Conservation (phyloP, 306 rosid genomes). For the Medicago ruthenica region DNA sequence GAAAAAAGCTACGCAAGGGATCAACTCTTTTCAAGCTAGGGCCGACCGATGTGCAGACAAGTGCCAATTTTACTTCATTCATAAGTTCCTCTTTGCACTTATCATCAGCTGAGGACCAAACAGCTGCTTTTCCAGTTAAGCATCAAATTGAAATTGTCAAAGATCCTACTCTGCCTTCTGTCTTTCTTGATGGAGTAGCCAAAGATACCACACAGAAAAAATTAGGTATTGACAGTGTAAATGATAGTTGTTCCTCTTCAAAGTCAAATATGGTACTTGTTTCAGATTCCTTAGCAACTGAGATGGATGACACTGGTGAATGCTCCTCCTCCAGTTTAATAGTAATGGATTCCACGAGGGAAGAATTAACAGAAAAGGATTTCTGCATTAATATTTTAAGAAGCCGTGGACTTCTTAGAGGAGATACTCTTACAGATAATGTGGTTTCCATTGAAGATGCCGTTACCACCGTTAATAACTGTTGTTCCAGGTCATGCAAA, state of each 20-base stretch:
- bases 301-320: slow-evolving; percentile 75
- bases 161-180: slow-evolving; percentile 40
- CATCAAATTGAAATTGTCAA: slow-evolving; percentile 49
- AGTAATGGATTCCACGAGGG: slow-evolving; percentile 56
- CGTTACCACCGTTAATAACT: slow-evolving; percentile 45
- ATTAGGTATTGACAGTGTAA: slow-evolving; percentile 66
- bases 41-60: slow-evolving; percentile 43
- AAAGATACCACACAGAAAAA: slow-evolving; percentile 49
- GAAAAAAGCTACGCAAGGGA: slow-evolving; percentile 64
- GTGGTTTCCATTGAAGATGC: slow-evolving; percentile 48
- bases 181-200: slow-evolving; percentile 47
- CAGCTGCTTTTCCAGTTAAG: slow-evolving; percentile 49
- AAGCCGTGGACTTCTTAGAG: slow-evolving; percentile 68
- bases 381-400: slow-evolving; percentile 73
- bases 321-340: slow-evolving; percentile 82
- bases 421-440: slow-evolving; percentile 39
- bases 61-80: slow-evolving; percentile 58
- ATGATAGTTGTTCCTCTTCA: slow-evolving; percentile 92
- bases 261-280: slow-evolving; percentile 73
- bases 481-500: slow-evolving; percentile 67
- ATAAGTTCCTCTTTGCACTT: slow-evolving; percentile 56
- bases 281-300: slow-evolving; percentile 59
- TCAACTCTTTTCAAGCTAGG: slow-evolving; percentile 46
- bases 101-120: slow-evolving; percentile 56
- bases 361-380: slow-evolving; percentile 70